Percentiles rank a stretch among this genome's conserved stretches.
These are phyloP conservation scores for Pichia terricola DNA, from an alignment of 1,139 yeast genomes.

Conservation along the genomic window DNA sequence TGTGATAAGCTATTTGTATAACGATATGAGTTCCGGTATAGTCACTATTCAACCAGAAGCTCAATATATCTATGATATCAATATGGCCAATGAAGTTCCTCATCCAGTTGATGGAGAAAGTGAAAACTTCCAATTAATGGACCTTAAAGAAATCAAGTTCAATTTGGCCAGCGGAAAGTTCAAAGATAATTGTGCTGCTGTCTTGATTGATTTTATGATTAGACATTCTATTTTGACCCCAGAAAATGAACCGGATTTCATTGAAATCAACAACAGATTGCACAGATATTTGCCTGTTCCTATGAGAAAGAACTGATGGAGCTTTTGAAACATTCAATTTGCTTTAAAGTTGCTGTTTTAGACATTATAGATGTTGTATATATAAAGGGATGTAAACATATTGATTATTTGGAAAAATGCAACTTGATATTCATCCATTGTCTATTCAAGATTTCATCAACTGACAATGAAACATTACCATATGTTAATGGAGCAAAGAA, in stretches of 20 bases:
- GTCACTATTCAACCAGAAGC: constrained; percentile 77
- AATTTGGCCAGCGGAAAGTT: constrained; percentile 49
- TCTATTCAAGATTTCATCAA: constrained; percentile 60
- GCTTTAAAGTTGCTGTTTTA: neutral
- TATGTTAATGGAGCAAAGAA: constrained; percentile 81
- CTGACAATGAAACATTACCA: constrained; percentile 59
- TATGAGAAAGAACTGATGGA: constrained; percentile 18
- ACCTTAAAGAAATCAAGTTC: constrained; percentile 43
- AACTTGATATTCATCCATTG: constrained; percentile 76
- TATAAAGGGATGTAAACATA: neutral
- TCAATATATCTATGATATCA: constrained; percentile 68
- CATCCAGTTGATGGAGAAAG: constrained; percentile 83
- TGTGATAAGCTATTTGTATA: constrained; percentile 57
- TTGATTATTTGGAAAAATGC: constrained; percentile 57
- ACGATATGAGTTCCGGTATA: constrained; percentile 18
- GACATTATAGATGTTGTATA: neutral
- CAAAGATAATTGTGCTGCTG: constrained; percentile 82
- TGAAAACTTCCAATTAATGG: constrained; percentile 56
- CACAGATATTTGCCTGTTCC: constrained; percentile 75
- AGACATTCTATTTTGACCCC: constrained; percentile 53
- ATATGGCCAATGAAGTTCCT: constrained; percentile 48
- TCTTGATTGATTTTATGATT: constrained; percentile 72
- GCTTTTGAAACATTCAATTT: no score
- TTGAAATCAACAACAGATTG: constrained; percentile 45
- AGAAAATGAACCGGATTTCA: constrained; percentile 47